Evolutionary conservation across 2,329 filamentous ascomycete species (phyloP).

Genomic region (Alternaria sp.): DNA sequence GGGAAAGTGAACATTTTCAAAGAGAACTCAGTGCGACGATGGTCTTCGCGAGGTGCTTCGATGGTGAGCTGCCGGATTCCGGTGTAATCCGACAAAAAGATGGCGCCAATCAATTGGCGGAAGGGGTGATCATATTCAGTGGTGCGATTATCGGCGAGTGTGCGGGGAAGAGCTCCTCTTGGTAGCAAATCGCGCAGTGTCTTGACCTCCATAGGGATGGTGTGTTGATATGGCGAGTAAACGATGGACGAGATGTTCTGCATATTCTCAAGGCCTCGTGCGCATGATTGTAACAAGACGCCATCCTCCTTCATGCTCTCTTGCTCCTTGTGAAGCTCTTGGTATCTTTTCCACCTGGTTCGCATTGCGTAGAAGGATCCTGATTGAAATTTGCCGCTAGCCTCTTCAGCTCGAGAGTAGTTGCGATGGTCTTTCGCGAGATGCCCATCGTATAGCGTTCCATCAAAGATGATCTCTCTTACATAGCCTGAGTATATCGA

Average conservation of each 20-base stretch:
- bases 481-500: constrained; percentile 33
- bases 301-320: constrained; percentile 30
- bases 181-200: constrained; percentile 30
- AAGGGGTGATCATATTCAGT: constrained; percentile 26
- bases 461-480: constrained; percentile 42
- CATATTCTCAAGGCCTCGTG: constrained; percentile 29
- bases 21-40: constrained; percentile 18
- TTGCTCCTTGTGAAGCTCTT: constrained; percentile 33
- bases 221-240: constrained; percentile 32
- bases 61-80: constrained; percentile 31
- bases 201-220: constrained; percentile 28
- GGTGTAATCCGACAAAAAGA: constrained; percentile 26
- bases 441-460: constrained; percentile 24
- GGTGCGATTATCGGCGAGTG: neutral
- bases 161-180: neutral
- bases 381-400: constrained; percentile 5
- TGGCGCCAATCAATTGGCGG: constrained; percentile 35
- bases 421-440: constrained; percentile 18
- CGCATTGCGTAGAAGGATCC: constrained; percentile 20
- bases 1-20: constrained; percentile 27
- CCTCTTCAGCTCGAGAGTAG: constrained; percentile 12
- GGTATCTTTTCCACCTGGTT: constrained; percentile 31
- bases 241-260: constrained; percentile 32
- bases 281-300: constrained; percentile 32
- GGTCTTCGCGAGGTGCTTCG: neutral